Evolutionary conservation across 345 rosid genomes (phyloP).

Genomic region (Pelargonium nanum): DNA sequence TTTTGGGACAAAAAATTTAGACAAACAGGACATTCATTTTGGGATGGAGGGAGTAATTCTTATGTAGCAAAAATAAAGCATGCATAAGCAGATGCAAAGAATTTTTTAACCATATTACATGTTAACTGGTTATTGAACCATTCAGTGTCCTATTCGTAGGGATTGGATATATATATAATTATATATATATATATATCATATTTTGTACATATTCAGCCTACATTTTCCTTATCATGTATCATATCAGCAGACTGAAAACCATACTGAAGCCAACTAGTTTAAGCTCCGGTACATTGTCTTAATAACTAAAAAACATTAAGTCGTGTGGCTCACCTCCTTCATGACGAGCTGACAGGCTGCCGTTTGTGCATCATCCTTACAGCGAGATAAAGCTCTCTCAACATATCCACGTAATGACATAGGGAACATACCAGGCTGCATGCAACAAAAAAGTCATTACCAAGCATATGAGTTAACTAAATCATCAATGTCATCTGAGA

Average conservation of each 20-base stretch:
- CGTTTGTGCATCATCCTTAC: constrained; percentile 64
- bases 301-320: not conserved
- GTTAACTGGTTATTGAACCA: too few relatives aligned
- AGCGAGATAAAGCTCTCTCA: constrained; percentile 77
- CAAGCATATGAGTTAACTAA: not conserved
- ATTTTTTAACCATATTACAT: too few relatives aligned
- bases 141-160: not conserved
- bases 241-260: too few relatives aligned
- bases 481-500: too few relatives aligned
- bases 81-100: too few relatives aligned
- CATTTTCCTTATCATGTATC: not conserved
- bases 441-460: constrained; percentile 12
- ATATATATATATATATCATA: not conserved
- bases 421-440: constrained; percentile 68
- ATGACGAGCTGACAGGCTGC: constrained; percentile 60
- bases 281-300: not conserved
- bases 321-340: constrained; percentile 46
- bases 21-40: too few relatives aligned
- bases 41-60: too few relatives aligned
- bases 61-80: too few relatives aligned
- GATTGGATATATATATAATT: not conserved
- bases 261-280: not conserved
- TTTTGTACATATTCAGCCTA: not conserved
- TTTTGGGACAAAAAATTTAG: too few relatives aligned
- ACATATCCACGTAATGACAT: constrained; percentile 72